Evolutionary conservation across 768 basidiomycete genomes (phyloP).

Genomic region (Jaapia argillacea): DNA sequence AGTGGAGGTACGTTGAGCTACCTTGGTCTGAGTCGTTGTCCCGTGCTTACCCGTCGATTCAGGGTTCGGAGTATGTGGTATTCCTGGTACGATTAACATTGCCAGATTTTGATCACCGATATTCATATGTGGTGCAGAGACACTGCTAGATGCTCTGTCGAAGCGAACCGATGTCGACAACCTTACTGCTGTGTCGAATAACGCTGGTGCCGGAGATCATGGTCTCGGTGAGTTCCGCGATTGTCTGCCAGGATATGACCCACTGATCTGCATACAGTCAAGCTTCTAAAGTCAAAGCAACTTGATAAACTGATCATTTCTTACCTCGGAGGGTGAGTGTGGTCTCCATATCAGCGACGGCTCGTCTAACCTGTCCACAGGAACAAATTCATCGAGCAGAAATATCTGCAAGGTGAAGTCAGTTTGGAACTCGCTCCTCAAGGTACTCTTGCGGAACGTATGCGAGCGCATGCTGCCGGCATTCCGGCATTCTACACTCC

Average conservation of each 20-base stretch:
- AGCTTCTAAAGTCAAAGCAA: constrained; percentile 61
- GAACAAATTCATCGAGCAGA: constrained; percentile 74
- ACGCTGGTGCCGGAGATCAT: constrained; percentile 59
- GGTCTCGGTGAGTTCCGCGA: constrained; percentile 47
- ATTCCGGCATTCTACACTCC: constrained; percentile 88
- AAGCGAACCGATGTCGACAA: constrained; percentile 60
- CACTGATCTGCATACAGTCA: constrained; percentile 31
- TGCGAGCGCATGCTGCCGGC: constrained; percentile 83
- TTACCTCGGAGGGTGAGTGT: constrained; percentile 70
- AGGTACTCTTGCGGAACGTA: constrained; percentile 81
- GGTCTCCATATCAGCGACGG: neutral
- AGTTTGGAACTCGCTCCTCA: constrained; percentile 84
- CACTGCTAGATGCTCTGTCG: constrained; percentile 66
- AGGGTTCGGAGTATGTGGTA: constrained; percentile 86
- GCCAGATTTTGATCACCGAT: neutral
- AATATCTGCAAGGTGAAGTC: constrained; percentile 71
- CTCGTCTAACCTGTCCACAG: constrained; percentile 23
- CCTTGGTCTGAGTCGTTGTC: neutral
- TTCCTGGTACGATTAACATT: constrained; percentile 48
- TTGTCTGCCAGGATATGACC: neutral
- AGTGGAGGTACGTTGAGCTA: constrained; percentile 56
- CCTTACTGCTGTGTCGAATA: constrained; percentile 80
- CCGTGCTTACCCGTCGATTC: constrained; percentile 1
- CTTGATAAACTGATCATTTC: constrained; percentile 76
- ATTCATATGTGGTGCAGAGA: constrained; percentile 44